Evolutionary conservation across 495 filamentous ascomycete genomes (phyloP).

Genomic region (Aspergillus asperescens): DNA sequence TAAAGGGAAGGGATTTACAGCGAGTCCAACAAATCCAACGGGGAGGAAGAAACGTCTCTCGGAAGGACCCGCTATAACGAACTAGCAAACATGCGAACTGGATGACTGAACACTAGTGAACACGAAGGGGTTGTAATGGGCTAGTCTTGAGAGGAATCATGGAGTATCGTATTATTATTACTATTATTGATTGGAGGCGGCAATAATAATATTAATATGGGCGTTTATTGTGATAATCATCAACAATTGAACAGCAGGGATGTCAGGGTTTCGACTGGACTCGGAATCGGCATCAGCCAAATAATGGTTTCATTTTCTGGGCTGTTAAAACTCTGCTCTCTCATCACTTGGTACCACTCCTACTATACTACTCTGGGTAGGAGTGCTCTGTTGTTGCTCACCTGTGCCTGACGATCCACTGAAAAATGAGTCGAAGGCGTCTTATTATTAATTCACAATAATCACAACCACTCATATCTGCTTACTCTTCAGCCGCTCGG

Average conservation of each 20-base stretch:
- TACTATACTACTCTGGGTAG: no score
- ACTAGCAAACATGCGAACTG: neutral
- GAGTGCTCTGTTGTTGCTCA: neutral
- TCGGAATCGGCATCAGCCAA: neutral
- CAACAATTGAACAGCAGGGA: neutral
- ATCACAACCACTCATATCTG: neutral
- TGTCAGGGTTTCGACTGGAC: neutral
- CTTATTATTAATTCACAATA: neutral
- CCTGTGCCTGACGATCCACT: neutral
- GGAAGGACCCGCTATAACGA: conserved; percentile 11
- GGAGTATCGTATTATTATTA: no score
- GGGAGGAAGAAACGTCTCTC: conserved; percentile 8
- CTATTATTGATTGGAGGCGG: no score
- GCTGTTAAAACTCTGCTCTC: neutral
- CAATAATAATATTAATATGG: neutral
- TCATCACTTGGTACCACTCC: no score
- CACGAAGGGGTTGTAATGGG: neutral
- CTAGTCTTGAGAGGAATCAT: neutral
- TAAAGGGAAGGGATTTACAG: conserved; percentile 12
- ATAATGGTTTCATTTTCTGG: no score
- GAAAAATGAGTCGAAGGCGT: neutral
- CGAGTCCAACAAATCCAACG: neutral
- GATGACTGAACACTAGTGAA: neutral
- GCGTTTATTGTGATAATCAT: neutral
- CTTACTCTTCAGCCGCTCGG: neutral